These are phyloP conservation scores for Xylaria flabelliformis DNA, from an alignment of 495 filamentous ascomycete species.

Conservation along the genomic window DNA sequence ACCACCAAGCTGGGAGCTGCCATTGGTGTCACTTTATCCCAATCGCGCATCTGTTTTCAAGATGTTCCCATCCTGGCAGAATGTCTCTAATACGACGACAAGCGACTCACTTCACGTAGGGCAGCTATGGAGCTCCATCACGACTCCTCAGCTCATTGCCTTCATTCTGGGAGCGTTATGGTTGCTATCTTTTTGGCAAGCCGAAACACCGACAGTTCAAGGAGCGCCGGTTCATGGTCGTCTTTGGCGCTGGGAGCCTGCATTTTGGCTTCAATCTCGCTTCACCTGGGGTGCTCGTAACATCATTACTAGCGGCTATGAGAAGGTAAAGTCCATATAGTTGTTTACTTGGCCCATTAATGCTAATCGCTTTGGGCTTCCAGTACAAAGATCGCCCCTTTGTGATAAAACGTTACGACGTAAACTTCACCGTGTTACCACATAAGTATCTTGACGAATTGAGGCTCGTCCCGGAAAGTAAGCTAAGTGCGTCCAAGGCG, in stretches of 20 bases:
- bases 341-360: neutral
- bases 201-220: neutral
- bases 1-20: no score
- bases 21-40: no score
- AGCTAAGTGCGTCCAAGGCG: neutral
- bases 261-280: slow-evolving; percentile 2
- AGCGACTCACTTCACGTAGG: neutral
- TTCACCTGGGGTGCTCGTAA: neutral
- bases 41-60: neutral
- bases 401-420: neutral
- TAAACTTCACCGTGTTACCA: neutral
- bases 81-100: neutral
- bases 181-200: neutral
- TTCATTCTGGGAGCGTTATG: neutral
- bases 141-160: neutral
- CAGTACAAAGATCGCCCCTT: neutral
- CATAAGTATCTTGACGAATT: neutral
- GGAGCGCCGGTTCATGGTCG: slow-evolving; percentile 2
- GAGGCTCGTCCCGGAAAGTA: neutral
- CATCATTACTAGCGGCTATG: neutral
- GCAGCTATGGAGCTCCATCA: neutral
- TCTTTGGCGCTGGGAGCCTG: slow-evolving; percentile 7
- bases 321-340: neutral
- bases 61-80: neutral
- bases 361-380: neutral